These are phyloP conservation scores for Chaetomium olivaceum DNA, from an alignment of 2,329 filamentous ascomycete genomes.

Conservation along the genomic window DNA sequence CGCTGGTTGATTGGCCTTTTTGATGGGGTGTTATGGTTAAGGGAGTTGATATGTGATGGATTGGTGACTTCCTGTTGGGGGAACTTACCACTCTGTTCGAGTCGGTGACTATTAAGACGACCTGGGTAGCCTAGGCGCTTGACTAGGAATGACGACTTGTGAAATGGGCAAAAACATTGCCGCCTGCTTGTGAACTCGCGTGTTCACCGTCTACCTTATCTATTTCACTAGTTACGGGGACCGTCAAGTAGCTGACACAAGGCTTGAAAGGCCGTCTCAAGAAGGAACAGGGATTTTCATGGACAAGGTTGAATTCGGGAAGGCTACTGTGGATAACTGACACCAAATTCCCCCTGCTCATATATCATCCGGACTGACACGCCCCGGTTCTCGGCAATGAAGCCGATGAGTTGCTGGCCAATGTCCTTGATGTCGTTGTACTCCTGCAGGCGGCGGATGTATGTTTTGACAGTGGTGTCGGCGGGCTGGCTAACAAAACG, in stretches of 20 bases:
- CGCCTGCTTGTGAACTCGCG: background rate
- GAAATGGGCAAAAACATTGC: background rate
- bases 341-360: conserved; percentile 36
- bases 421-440: conserved; percentile 45
- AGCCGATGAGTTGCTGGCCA: conserved; percentile 42
- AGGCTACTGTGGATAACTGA: conserved; percentile 34
- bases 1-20: background rate
- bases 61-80: background rate
- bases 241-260: background rate
- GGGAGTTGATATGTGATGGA: too few species aligned
- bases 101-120: too few species aligned
- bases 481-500: conserved; percentile 27
- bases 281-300: background rate
- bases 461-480: conserved; percentile 30
- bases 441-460: conserved; percentile 37
- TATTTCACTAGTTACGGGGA: background rate
- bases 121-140: background rate
- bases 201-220: background rate
- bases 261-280: too few species aligned
- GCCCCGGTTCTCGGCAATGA: conserved; percentile 41
- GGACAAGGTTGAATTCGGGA: background rate
- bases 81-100: too few species aligned
- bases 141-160: background rate
- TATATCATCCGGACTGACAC: conserved; percentile 39
- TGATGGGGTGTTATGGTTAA: background rate